Evolutionary conservation across 2,329 filamentous ascomycete species (phyloP), one percentile per base, ranked within the genome.

Genomic region (Thyridium curvatum): DNA sequence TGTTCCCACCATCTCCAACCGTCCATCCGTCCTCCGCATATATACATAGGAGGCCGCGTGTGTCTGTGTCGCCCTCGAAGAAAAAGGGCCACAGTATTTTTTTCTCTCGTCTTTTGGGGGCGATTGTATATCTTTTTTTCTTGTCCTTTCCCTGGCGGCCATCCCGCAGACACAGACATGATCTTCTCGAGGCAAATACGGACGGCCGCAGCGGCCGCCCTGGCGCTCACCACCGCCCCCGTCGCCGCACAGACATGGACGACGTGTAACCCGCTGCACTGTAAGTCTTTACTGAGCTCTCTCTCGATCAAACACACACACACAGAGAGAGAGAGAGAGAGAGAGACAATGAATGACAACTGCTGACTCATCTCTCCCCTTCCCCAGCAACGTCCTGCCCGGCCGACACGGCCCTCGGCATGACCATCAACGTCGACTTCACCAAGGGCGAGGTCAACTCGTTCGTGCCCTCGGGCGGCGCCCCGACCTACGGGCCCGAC

Each of bases 341-440:
- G n/a, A n/a, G n/a, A n/a, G n/a, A n/a, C n/a, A n/a, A n/a, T n/a
- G n/a, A n/a, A 26, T 26, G 21, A 30, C 16, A 4, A 3, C 14
- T 26, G 31, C 26, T 40, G 18, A 14, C 46, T 48, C 42, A 49
- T 49, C 48, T 39, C 47, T 41, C 38, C 17, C 35, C 41, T 47
- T 52, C 69, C 63, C 67, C 66, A 72, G n/a, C n/a, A n/a, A n/a
- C n/a, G n/a, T n/a, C 66, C 43, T 97, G 91, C 54, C 77, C 85
- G 6, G 60, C 86, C 38, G 71, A 96, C 57, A 79, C 86, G 8
- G 91, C 89, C 1, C 76, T 97, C 4, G 89, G 87, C 41, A 86
- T 79, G 68, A 76, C 85, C n/a, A 82, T 90, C 52, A 74, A 78
- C 45, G 82, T 93, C 62, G 87, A 96, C 66, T 94, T 97, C 64